Conservation (phyloP, 2,329 filamentous ascomycete genomes). For the Xylaria sp. region DNA sequence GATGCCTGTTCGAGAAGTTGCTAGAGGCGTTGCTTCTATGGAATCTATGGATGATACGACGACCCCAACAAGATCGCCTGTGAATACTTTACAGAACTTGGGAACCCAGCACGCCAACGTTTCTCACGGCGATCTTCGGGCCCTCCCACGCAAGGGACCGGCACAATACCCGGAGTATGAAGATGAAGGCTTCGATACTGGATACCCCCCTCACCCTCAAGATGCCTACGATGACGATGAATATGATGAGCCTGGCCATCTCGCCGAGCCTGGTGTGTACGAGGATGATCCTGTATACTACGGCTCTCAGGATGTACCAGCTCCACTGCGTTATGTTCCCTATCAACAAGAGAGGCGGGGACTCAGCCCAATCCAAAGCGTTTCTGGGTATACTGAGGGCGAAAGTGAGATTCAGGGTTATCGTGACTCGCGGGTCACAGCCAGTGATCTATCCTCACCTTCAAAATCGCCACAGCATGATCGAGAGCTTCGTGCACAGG, state of each 20-base stretch:
- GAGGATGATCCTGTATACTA: slow-evolving; percentile 63
- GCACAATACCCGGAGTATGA: slow-evolving; percentile 59
- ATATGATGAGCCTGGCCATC: slow-evolving; percentile 56
- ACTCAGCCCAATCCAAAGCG: slow-evolving; percentile 90
- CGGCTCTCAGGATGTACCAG: slow-evolving; percentile 70
- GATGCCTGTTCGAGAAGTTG: slow-evolving; percentile 71
- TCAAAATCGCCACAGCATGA: slow-evolving; percentile 65
- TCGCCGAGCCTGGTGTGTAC: slow-evolving; percentile 49
- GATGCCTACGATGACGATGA: slow-evolving; percentile 55
- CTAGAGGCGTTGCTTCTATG: slow-evolving; percentile 68
- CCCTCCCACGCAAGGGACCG: slow-evolving; percentile 61
- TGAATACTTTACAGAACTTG: slow-evolving; percentile 66
- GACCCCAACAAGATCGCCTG: slow-evolving; percentile 66
- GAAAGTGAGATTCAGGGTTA: slow-evolving; percentile 67
- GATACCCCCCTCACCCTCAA: slow-evolving; percentile 50
- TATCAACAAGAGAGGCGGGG: slow-evolving; percentile 76
- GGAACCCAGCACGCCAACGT: slow-evolving; percentile 74
- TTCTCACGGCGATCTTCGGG: slow-evolving; percentile 67
- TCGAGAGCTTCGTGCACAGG: slow-evolving; percentile 57
- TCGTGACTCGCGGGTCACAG: slow-evolving; percentile 65
- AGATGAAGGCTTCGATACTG: slow-evolving; percentile 58
- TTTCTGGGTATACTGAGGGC: slow-evolving; percentile 84
- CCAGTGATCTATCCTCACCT: slow-evolving; percentile 68
- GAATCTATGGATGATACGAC: slow-evolving; percentile 64
- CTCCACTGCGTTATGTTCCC: slow-evolving; percentile 72